Evolutionary conservation across 352 stramenopile species (phyloP).

Genomic region (Pythium brassicae): DNA sequence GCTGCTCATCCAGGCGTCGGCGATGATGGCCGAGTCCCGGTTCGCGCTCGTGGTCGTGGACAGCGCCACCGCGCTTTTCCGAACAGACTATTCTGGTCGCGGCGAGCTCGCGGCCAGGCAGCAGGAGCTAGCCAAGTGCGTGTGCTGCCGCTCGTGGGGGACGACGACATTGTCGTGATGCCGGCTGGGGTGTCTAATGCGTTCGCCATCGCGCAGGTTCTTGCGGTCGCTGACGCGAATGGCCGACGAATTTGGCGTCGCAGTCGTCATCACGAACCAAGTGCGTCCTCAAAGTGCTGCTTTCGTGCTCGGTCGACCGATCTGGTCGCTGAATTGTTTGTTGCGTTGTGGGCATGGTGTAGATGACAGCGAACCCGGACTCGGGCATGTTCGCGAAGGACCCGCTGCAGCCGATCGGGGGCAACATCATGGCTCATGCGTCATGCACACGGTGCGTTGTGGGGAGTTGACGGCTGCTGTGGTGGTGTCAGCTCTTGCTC

Average conservation of each 20-base stretch:
- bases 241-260: slow-evolving; percentile 99
- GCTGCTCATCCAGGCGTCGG: slow-evolving; percentile 95
- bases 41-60: slow-evolving; percentile 97
- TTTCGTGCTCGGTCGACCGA: neutral
- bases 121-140: slow-evolving; percentile 81
- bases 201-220: slow-evolving; percentile 83
- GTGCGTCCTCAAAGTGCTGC: slow-evolving; percentile 17
- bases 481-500: neutral
- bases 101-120: slow-evolving; percentile 96
- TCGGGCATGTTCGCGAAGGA: slow-evolving; percentile 90
- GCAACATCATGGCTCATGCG: slow-evolving; percentile 88
- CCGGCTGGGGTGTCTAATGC: slow-evolving; percentile 6
- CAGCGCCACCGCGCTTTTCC: slow-evolving; percentile 96
- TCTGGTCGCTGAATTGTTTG: neutral
- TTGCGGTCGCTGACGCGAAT: slow-evolving; percentile 96
- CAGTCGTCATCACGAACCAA: slow-evolving; percentile 89
- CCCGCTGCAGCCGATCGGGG: slow-evolving; percentile 87
- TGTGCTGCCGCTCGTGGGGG: neutral
- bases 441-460: slow-evolving; percentile 65
- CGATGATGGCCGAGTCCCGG: slow-evolving; percentile 98
- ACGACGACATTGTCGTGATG: no score
- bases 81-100: slow-evolving; percentile 98
- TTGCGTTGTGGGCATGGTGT: neutral
- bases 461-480: neutral
- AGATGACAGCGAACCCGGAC: slow-evolving; percentile 89